A percentile compares a stretch with the other conserved stretches of the same genome.
phyloP scores from a whole-genome alignment of 2,329 filamentous ascomycete genomes.

The Clathrospora elynae region DNA sequence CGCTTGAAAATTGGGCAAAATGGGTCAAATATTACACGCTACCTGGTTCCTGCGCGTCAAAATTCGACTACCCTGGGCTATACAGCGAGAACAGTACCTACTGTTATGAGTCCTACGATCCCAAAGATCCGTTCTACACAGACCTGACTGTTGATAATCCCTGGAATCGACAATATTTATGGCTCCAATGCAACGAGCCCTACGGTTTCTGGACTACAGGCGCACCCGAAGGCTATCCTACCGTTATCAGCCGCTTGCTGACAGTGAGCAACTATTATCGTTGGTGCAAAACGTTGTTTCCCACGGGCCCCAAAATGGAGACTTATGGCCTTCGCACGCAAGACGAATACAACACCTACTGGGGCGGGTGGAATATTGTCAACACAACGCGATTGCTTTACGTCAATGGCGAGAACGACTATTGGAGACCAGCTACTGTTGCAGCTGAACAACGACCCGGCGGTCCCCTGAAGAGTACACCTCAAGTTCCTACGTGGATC shows the following conservation, averaged over 20 bases:
- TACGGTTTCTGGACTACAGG: constrained; percentile 1
- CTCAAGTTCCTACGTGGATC: neutral
- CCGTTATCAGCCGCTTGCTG: neutral
- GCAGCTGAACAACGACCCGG: neutral
- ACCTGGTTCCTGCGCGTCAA: neutral
- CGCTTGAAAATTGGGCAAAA: constrained; percentile 2
- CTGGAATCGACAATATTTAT: constrained; percentile 1
- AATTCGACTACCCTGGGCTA: neutral
- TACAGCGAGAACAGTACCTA: neutral
- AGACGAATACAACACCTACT: neutral
- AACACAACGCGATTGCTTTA: constrained; percentile 1
- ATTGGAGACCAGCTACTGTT: neutral
- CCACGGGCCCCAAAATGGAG: constrained; percentile 1
- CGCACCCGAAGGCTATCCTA: neutral
- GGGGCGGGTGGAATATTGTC: neutral
- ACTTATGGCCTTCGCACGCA: neutral
- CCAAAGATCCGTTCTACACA: neutral
- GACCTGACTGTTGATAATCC: neutral
- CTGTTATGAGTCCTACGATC: neutral
- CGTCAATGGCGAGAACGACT: neutral
- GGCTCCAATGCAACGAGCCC: neutral
- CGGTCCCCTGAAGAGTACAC: constrained; percentile 1
- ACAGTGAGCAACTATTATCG: neutral
- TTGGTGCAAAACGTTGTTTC: neutral
- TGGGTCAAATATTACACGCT: neutral